phyloP scores from a whole-genome alignment of 805 yeast species.

The Schizosaccharomyces japonicus region DNA sequence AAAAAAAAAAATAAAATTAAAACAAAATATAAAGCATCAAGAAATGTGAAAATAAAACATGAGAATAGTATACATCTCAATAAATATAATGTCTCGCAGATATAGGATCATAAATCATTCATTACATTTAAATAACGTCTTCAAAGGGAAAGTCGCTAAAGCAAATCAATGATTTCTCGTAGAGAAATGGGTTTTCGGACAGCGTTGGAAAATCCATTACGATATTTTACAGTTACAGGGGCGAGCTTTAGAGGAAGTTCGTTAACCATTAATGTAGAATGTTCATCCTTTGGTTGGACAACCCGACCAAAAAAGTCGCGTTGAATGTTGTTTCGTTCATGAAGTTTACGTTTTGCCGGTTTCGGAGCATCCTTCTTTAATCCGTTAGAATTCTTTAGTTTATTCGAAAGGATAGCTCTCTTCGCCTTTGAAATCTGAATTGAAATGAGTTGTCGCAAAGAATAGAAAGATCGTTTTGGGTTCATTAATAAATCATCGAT shows the following conservation, averaged over 20 bases:
- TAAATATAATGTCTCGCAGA: too few relatives aligned
- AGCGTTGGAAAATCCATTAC: slow-evolving; percentile 75
- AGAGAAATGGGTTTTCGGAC: slow-evolving; percentile 45
- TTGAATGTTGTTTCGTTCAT: background rate
- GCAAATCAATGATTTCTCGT: background rate
- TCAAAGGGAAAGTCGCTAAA: too few relatives aligned
- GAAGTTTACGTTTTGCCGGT: too few relatives aligned
- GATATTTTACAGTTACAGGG: slow-evolving; percentile 53
- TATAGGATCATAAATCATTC: too few relatives aligned
- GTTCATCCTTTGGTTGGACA: background rate
- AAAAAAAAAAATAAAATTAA: too few relatives aligned
- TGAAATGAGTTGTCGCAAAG: slow-evolving; percentile 6
- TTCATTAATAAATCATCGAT: background rate
- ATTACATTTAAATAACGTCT: too few relatives aligned
- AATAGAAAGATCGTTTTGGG: slow-evolving; percentile 9
- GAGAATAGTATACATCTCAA: too few relatives aligned
- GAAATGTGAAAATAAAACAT: too few relatives aligned
- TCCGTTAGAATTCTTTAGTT: background rate
- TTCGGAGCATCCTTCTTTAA: background rate
- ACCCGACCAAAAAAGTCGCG: slow-evolving; percentile 5
- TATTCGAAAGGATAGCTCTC: slow-evolving; percentile 7
- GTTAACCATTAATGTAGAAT: too few relatives aligned
- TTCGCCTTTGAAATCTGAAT: slow-evolving; percentile 7
- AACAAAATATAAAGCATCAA: too few relatives aligned
- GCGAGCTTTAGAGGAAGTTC: slow-evolving; percentile 13